Percentiles rank a stretch among this genome's conserved stretches.
Conservation (phyloP, 805 yeast species). For the Hanseniaspora singularis region DNA sequence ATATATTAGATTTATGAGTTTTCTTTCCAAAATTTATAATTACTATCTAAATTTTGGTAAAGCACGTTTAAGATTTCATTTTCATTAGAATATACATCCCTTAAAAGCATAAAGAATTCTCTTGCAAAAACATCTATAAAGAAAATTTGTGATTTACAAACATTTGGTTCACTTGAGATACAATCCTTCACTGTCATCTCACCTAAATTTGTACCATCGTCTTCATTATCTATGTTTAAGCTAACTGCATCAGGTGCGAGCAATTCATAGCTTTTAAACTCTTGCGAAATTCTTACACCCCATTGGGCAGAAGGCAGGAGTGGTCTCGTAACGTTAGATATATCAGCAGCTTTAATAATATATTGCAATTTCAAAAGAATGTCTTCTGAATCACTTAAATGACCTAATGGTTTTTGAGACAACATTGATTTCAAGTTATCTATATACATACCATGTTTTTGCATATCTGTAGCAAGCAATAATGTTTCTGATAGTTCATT, state of each 20-base stretch:
- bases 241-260: conserved; percentile 25
- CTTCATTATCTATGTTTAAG: not conserved
- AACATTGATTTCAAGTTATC: conserved; percentile 24
- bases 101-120: conserved; percentile 57
- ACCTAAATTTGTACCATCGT: not conserved
- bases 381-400: too few relatives aligned
- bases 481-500: conserved; percentile 21
- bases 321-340: conserved; percentile 82
- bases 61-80: not conserved
- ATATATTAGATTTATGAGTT: not conserved
- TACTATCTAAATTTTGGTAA: not conserved
- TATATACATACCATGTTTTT: conserved; percentile 59
- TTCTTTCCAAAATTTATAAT: conserved; percentile 4
- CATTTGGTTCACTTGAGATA: conserved; percentile 34
- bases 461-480: conserved; percentile 88
- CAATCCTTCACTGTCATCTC: conserved; percentile 31
- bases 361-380: conserved; percentile 44
- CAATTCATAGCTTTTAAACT: conserved; percentile 53
- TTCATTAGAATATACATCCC: conserved; percentile 44
- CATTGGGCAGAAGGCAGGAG: conserved; percentile 65
- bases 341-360: conserved; percentile 87
- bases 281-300: conserved; percentile 72
- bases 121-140: conserved; percentile 75
- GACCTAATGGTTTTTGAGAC: too few relatives aligned
- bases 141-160: conserved; percentile 66